A percentile compares a stretch with the other conserved stretches of the same genome.
phyloP scores from a whole-genome alignment of 352 stramenopile species.

The Globisporangium sylvaticum region DNA sequence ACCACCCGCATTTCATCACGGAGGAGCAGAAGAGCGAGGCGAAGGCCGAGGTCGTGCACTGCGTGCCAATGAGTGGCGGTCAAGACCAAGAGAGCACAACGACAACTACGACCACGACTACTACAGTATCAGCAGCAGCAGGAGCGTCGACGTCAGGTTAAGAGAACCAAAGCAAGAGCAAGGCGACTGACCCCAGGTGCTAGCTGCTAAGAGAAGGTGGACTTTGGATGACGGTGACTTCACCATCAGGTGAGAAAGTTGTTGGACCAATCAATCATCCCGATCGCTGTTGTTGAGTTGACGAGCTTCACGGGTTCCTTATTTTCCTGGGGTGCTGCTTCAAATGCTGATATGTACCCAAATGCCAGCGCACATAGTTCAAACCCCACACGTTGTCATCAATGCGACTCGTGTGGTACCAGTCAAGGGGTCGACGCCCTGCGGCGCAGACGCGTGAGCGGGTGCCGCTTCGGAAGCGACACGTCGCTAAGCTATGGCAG shows the following conservation, averaged over 20 bases:
- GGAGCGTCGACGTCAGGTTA: background rate
- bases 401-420: no score
- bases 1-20: conserved; percentile 80
- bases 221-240: background rate
- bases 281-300: background rate
- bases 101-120: background rate
- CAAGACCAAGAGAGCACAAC: background rate
- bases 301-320: background rate
- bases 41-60: conserved; percentile 62
- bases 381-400: no score
- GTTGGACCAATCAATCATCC: background rate
- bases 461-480: no score
- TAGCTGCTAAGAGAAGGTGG: background rate
- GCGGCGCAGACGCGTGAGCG: no score
- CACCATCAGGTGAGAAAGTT: background rate
- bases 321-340: background rate
- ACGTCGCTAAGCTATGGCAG: no score
- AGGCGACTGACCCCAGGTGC: background rate
- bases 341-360: background rate
- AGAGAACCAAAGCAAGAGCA: background rate
- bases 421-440: no score
- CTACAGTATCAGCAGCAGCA: background rate
- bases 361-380: no score
- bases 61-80: conserved; percentile 30
- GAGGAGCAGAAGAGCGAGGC: conserved; percentile 57